Evolutionary conservation across 2,329 filamentous ascomycete genomes (phyloP).

Genomic region (Talaromyces sp.): DNA sequence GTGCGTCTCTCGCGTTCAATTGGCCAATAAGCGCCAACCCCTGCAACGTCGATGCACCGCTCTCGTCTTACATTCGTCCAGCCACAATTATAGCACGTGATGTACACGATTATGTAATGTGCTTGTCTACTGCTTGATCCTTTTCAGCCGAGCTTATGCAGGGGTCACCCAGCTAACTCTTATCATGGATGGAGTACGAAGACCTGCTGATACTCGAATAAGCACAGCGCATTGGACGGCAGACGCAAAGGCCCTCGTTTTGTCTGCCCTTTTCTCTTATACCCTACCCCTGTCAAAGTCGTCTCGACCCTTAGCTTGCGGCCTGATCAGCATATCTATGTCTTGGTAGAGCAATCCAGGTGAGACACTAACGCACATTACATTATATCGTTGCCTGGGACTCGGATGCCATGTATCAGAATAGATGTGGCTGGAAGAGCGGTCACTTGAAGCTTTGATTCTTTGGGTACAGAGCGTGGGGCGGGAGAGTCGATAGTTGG

Average conservation of each 20-base stretch:
- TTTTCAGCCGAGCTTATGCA: not conserved
- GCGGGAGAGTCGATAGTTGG: not conserved
- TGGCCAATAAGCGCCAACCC: conserved; percentile 7
- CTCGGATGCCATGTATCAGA: not conserved
- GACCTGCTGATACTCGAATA: not conserved
- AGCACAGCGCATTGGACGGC: not conserved
- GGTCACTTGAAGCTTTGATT: not conserved
- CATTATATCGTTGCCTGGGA: not conserved
- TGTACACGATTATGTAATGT: not conserved
- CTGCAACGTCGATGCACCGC: not conserved
- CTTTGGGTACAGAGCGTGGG: not conserved
- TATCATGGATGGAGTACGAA: not conserved
- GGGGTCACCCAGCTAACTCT: not conserved
- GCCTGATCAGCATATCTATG: not conserved
- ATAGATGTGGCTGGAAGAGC: not conserved
- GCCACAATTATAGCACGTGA: conserved; percentile 14
- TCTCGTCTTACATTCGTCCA: conserved; percentile 10
- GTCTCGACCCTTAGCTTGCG: not conserved
- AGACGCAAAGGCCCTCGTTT: not conserved
- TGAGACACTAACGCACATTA: not conserved
- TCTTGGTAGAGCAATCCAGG: not conserved
- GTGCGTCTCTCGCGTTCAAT: not conserved
- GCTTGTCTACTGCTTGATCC: not conserved
- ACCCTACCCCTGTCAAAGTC: not conserved
- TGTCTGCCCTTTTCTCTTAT: not conserved